Percentiles rank a stretch among this genome's conserved stretches.
phyloP scores from a whole-genome alignment of 1,284 basidiomycete species.

The Cerioporus squamosus region DNA sequence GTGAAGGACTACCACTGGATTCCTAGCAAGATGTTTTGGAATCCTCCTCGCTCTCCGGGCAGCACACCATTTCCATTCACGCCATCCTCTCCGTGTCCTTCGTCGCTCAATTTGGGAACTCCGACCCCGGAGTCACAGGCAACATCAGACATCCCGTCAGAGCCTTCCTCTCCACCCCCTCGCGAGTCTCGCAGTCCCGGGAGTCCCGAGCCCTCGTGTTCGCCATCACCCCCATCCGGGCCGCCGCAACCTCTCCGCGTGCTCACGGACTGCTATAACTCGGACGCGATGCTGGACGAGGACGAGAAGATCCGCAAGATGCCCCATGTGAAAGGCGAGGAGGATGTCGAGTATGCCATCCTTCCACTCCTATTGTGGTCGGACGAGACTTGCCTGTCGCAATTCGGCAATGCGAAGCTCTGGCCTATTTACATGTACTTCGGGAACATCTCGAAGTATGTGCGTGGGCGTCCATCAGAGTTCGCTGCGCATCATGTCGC shows the following conservation, averaged over 20 bases:
- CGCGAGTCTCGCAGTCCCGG: no score
- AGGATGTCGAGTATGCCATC: slow-evolving; percentile 19
- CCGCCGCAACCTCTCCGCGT: slow-evolving; percentile 8
- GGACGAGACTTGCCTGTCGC: slow-evolving; percentile 23
- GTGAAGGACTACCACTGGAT: neutral
- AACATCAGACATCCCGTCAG: no score
- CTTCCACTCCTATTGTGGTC: slow-evolving; percentile 25
- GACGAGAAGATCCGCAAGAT: slow-evolving; percentile 13
- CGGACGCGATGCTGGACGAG: slow-evolving; percentile 24
- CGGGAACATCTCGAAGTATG: slow-evolving; percentile 30
- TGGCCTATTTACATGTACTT: slow-evolving; percentile 20
- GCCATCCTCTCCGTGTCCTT: no score
- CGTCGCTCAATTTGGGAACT: no score
- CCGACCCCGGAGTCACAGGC: no score
- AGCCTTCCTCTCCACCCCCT: no score
- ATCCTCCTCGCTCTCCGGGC: neutral
- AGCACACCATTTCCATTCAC: no score
- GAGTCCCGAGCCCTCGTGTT: no score
- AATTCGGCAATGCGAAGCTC: slow-evolving; percentile 21
- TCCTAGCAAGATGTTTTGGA: neutral
- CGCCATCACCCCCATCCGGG: no score
- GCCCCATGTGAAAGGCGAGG: slow-evolving; percentile 12
- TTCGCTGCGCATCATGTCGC: slow-evolving; percentile 30
- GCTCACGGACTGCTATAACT: slow-evolving; percentile 24
- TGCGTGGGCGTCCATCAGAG: slow-evolving; percentile 20